Base-by-base conservation (phyloP, 2,329 filamentous ascomycete species). In the Pyrenochaeta sp. region DNA sequence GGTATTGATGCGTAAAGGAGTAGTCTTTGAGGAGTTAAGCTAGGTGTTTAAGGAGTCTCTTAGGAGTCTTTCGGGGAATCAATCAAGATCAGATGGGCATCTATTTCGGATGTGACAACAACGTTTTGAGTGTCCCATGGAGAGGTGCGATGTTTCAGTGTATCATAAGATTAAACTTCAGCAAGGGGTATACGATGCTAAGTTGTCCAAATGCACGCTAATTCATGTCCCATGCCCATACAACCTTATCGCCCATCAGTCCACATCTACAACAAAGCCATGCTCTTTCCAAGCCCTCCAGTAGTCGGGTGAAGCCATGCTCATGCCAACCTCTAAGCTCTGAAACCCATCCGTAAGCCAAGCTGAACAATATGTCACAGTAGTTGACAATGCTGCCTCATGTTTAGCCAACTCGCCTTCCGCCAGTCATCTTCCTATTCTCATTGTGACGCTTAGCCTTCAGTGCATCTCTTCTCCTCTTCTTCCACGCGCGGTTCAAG, bases 391-490 rank as follows among this genome's bases (percentile, higher is more conserved):
- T 5, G 23, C 23, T 27, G 17, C 35, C 4, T 14, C 7, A 37
- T 37, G 40, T 30, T 56, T 41, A 57, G 1, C 17, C 23, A 1
- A 61, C 42, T 4, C 57, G 52, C 17, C 60, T 51, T 1, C 52
- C 56, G 17, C 65, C 61, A 14, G 57, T 60, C 51, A 82, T 75
- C 67, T 79, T 80, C 67, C 81, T 79, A 67, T 87, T 87, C 68
- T 87, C 85, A 59, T 79, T 79, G 72, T 86, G 82, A 61, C 86
- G 75, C 68, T 85, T 82, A 54, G 83, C 79, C 76, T 88, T 88
- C 54, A 84, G 78, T 41, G 82, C 83, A 56, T 87, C 85, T 48
- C 85, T 75, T 54, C 85, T 76, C 58, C 83, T 75, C 74, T 82
- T 84, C 73, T 82, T 82, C 81, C 81, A 83, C 39, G 76, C 76